Base-by-base conservation (phyloP, 306 rosid species). In the Quercus glauca region DNA sequence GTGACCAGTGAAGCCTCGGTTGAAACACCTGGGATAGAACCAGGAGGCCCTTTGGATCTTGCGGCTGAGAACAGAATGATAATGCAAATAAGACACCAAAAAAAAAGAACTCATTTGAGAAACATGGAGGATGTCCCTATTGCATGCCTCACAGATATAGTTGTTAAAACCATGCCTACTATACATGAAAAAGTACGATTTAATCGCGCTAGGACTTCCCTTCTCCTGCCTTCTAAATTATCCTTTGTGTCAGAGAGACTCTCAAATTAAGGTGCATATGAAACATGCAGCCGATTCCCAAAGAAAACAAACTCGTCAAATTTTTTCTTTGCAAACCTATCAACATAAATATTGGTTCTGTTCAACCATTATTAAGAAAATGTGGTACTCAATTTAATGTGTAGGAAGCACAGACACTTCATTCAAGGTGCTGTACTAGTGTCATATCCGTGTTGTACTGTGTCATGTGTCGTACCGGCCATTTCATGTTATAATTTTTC, bases 321-420 rank as follows among this genome's bases (percentile, higher is more conserved):
- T 84, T 92, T 92, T 83, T 92, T 87, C 81, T 92, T 91, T 0
- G 97, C 98, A 90, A 94, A 90, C 93, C 98, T 92, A 81, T 58
- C 82, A 79, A 58, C 19, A 55, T 74, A 56, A 75, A 33, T 5
- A 21, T 81, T 41, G 45, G 20, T 58, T 21, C 65, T 10, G 51
- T 33, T 43, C 51, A 43, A 43, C 51, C 4, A 3, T 7, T 11
- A 43, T 43, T 14, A 43, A 43, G 13, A 7, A 43, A 43, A 43
- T 43, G 14, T 43, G 51, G 51, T 43, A 43, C 51, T 43, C 14
- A 43, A 33, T 33, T 33, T 33, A 33, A 33, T 33, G 7, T 33
- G 0, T 5, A 33, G 2, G 7, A 33, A 33, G 37, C 37, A 33
- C 7, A 33, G 0, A 5, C 37, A 33, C 37, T 33, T 33, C 37